Percentiles rank a stretch among this genome's conserved stretches.
phyloP scores from a whole-genome alignment of 2,329 filamentous ascomycete species.

The Talaromyces sp. region DNA sequence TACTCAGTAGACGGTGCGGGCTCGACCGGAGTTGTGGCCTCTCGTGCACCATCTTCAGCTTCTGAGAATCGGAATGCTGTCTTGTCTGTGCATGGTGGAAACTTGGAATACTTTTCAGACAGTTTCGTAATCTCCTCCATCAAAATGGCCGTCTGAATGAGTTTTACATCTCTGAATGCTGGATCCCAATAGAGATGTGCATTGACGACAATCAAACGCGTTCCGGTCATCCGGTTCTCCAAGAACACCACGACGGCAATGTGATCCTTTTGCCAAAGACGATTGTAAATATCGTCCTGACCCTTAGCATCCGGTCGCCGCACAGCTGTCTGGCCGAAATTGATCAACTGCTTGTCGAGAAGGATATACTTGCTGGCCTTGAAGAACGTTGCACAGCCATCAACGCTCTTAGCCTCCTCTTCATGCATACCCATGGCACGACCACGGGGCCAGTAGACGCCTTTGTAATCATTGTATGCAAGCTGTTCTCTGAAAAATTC shows the following conservation, averaged over 20 bases:
- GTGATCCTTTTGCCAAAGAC: slow-evolving; percentile 97
- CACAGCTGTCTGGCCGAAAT: slow-evolving; percentile 88
- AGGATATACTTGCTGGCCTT: slow-evolving; percentile 92
- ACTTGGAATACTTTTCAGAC: slow-evolving; percentile 77
- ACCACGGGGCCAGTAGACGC: slow-evolving; percentile 86
- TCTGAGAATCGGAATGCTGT: slow-evolving; percentile 50
- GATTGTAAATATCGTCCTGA: slow-evolving; percentile 95
- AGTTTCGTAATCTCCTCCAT: slow-evolving; percentile 88
- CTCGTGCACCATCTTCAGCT: slow-evolving; percentile 41
- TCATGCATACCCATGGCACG: slow-evolving; percentile 89
- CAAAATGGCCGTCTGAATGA: slow-evolving; percentile 90
- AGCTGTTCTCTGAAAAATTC: slow-evolving; percentile 86
- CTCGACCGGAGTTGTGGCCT: slow-evolving; percentile 49
- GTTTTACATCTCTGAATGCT: slow-evolving; percentile 84
- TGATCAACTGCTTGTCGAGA: slow-evolving; percentile 89
- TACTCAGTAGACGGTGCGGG: slow-evolving; percentile 84
- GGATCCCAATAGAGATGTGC: slow-evolving; percentile 96
- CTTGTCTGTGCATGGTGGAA: slow-evolving; percentile 79
- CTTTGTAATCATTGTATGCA: slow-evolving; percentile 84
- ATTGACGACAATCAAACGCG: slow-evolving; percentile 87
- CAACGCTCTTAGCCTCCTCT: slow-evolving; percentile 81
- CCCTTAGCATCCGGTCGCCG: slow-evolving; percentile 96
- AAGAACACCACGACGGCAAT: slow-evolving; percentile 90
- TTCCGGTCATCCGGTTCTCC: slow-evolving; percentile 86
- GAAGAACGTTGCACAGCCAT: slow-evolving; percentile 96